phyloP scores from a whole-genome alignment of 768 basidiomycete species.

The Calvatia gigantea region DNA sequence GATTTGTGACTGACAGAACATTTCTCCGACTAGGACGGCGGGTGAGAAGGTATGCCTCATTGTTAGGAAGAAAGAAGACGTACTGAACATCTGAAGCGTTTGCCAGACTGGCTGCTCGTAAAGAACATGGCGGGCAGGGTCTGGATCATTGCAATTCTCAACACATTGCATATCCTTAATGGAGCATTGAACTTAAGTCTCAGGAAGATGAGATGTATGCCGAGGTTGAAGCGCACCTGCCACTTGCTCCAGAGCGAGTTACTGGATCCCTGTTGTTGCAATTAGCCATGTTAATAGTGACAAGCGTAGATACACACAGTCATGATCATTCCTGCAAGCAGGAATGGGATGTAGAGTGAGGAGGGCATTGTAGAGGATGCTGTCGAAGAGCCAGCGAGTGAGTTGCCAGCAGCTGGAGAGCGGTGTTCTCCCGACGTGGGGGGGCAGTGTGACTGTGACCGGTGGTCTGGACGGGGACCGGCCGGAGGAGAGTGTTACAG shows the following conservation, averaged over 20 bases:
- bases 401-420: too few relatives aligned
- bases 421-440: too few relatives aligned
- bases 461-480: conserved; percentile 14
- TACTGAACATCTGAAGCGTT: conserved; percentile 86
- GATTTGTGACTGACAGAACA: conserved; percentile 67
- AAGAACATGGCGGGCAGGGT: conserved; percentile 59
- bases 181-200: conserved; percentile 1
- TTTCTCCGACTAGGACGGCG: conserved; percentile 76
- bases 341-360: conserved; percentile 66
- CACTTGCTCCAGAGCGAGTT: conserved; percentile 84
- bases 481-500: conserved; percentile 14
- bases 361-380: conserved; percentile 52
- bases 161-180: conserved; percentile 96
- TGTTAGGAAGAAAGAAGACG: conserved; percentile 30
- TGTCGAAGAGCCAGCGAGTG: conserved; percentile 11
- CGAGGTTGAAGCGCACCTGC: conserved; percentile 49
- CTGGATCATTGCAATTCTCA: conserved; percentile 76
- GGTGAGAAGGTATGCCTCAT: conserved; percentile 24
- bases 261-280: conserved; percentile 56
- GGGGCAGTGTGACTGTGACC: conserved; percentile 14
- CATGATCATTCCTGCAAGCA: conserved; percentile 91
- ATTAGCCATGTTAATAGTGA: background rate
- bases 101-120: conserved; percentile 97
- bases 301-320: conserved; percentile 47
- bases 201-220: conserved; percentile 4